Percentiles rank a stretch among this genome's conserved stretches.
These are phyloP conservation scores for Thinopyrum elongatum DNA, from an alignment of 176 grass and related monocot species.

Conservation along the genomic window DNA sequence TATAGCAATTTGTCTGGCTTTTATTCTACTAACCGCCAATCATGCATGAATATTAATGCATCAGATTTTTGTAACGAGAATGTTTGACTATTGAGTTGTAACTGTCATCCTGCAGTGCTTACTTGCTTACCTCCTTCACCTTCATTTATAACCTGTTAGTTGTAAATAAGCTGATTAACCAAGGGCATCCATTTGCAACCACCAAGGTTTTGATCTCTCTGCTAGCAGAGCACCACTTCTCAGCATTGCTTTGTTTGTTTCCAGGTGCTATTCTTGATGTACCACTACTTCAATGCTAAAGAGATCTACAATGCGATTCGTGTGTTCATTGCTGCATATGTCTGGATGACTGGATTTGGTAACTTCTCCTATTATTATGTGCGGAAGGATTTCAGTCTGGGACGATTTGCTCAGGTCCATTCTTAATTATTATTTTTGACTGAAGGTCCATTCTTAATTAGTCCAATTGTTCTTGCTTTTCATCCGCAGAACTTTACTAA, in stretches of 20 bases:
- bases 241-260: slow-evolving; percentile 41
- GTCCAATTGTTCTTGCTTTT: slow-evolving; percentile 16
- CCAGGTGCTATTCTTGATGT: slow-evolving; percentile 99
- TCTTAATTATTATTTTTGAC: too few species aligned
- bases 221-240: slow-evolving; percentile 4
- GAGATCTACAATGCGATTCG: slow-evolving; percentile 99
- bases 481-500: slow-evolving; percentile 23
- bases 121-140: not conserved
- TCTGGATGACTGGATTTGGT: slow-evolving; percentile 99
- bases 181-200: slow-evolving; percentile 13
- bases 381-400: slow-evolving; percentile 90
- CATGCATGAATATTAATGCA: slow-evolving; percentile 11
- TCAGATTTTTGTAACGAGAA: not conserved
- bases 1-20: slow-evolving; percentile 6
- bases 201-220: slow-evolving; percentile 12
- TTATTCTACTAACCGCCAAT: slow-evolving; percentile 6
- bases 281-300: slow-evolving; percentile 99
- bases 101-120: slow-evolving; percentile 14
- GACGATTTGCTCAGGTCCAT: slow-evolving; percentile 93
- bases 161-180: slow-evolving; percentile 25
- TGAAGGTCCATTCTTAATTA: slow-evolving; percentile 51
- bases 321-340: slow-evolving; percentile 98
- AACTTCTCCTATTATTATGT: slow-evolving; percentile 99
- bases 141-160: slow-evolving; percentile 8
- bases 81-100: slow-evolving; percentile 16